A percentile compares a stretch with the other conserved stretches of the same genome.
Evolutionary conservation across 495 filamentous ascomycete genomes (phyloP).

Genomic region (Penicillium verhagenii): DNA sequence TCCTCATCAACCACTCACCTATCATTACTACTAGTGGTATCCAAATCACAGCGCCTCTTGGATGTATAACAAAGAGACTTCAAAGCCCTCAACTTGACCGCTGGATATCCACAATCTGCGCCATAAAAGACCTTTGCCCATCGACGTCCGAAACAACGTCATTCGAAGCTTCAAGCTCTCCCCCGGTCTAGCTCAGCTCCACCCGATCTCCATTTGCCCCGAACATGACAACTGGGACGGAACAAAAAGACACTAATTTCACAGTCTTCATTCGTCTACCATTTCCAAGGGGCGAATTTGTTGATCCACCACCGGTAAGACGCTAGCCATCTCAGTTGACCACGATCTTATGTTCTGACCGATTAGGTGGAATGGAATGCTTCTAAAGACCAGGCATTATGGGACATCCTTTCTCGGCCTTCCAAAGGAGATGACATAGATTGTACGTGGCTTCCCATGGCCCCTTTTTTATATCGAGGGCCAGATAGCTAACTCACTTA

Average conservation of each 20-base stretch:
- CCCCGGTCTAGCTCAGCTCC: conserved; percentile 4
- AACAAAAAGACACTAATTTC: conserved; percentile 43
- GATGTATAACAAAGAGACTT: neutral
- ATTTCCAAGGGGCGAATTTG: conserved; percentile 81
- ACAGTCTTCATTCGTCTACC: conserved; percentile 86
- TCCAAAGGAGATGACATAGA: conserved; percentile 74
- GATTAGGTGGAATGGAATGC: conserved; percentile 68
- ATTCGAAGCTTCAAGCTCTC: neutral
- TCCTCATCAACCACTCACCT: conserved; percentile 3
- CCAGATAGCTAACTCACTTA: neutral
- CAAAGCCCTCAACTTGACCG: neutral
- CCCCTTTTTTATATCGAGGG: neutral
- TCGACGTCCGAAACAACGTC: neutral
- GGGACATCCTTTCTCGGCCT: conserved; percentile 78
- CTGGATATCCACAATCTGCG: neutral
- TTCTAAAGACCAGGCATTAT: conserved; percentile 81
- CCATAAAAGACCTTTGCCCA: neutral
- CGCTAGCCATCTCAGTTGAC: conserved; percentile 9
- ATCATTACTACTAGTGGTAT: neutral
- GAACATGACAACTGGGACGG: conserved; percentile 17
- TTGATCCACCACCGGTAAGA: conserved; percentile 86
- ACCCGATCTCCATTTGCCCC: neutral
- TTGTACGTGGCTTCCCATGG: conserved; percentile 55
- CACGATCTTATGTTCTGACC: conserved; percentile 9
- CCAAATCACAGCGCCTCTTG: neutral